These are phyloP conservation scores for Yamadazyma diospyri DNA, from an alignment of 1,139 yeast genomes.

Conservation along the genomic window DNA sequence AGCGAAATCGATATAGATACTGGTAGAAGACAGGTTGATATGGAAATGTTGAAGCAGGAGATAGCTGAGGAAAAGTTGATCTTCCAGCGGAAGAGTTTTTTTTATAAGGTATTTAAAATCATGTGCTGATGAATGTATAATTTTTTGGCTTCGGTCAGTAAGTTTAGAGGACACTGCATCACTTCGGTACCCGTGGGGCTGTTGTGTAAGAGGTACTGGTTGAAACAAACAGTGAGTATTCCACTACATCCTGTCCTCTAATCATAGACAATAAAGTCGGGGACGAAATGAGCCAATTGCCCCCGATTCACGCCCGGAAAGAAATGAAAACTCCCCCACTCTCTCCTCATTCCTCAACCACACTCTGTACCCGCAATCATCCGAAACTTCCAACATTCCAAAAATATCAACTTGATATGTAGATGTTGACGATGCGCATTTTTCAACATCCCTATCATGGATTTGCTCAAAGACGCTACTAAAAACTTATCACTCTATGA, in stretches of 20 bases:
- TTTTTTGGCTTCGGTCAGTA: background rate
- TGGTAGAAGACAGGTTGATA: conserved; percentile 41
- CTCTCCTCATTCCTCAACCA: too few relatives aligned
- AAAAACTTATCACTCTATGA: conserved; percentile 87
- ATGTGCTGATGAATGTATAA: conserved; percentile 6
- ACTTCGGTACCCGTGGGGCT: background rate
- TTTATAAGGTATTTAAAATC: conserved; percentile 14
- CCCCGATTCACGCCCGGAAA: too few relatives aligned
- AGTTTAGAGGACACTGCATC: background rate
- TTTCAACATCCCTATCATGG: conserved; percentile 43
- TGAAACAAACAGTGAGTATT: too few relatives aligned
- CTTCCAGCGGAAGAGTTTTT: conserved; percentile 21
- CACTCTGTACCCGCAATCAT: background rate
- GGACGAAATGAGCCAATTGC: too few relatives aligned
- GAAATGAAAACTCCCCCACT: too few relatives aligned
- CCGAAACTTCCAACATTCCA: background rate
- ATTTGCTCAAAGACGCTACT: conserved; percentile 65
- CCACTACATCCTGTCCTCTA: too few relatives aligned
- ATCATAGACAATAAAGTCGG: too few relatives aligned
- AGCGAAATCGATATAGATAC: conserved; percentile 40
- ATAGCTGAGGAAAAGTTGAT: conserved; percentile 29
- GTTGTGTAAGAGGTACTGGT: too few relatives aligned
- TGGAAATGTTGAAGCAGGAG: conserved; percentile 35
- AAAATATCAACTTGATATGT: background rate
- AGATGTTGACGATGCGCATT: background rate